Percentiles rank a stretch among this genome's conserved stretches.
Evolutionary conservation across 1,284 basidiomycete species (phyloP).

Genomic region (Pseudozyma sp.): DNA sequence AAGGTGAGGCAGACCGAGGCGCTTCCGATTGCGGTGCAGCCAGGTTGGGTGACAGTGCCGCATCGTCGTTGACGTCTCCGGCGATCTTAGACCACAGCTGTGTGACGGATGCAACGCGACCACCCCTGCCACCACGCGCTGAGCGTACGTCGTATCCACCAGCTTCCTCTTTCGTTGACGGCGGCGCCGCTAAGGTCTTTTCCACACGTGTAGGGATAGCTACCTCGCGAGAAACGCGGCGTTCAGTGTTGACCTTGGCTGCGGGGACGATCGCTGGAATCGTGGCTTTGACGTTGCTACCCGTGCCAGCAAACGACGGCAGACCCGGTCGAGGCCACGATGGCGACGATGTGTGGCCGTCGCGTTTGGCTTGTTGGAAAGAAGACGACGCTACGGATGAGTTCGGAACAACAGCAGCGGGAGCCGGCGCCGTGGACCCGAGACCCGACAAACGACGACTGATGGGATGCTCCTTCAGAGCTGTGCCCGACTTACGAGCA

Average conservation of each 20-base stretch:
- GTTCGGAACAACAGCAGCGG: slow-evolving; percentile 8
- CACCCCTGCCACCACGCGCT: slow-evolving; percentile 81
- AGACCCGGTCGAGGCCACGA: slow-evolving; percentile 45
- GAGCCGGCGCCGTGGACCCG: slow-evolving; percentile 14
- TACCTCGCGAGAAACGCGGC: slow-evolving; percentile 26
- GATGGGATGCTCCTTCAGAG: slow-evolving; percentile 52
- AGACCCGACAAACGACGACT: slow-evolving; percentile 36
- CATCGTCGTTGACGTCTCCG: slow-evolving; percentile 48
- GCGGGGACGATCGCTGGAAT: slow-evolving; percentile 1
- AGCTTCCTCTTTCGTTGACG: slow-evolving; percentile 9
- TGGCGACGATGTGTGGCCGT: slow-evolving; percentile 41
- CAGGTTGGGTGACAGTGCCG: slow-evolving; percentile 8
- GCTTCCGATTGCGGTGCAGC: slow-evolving; percentile 14
- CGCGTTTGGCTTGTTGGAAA: slow-evolving; percentile 13
- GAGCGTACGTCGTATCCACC: slow-evolving; percentile 77
- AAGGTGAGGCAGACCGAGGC: slow-evolving; percentile 30
- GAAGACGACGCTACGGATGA: slow-evolving; percentile 6
- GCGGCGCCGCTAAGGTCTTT: slow-evolving; percentile 28
- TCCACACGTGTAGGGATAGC: slow-evolving; percentile 41
- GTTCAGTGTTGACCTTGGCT: slow-evolving; percentile 11
- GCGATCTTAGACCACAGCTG: slow-evolving; percentile 75
- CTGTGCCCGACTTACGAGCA: slow-evolving; percentile 49
- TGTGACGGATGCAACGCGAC: slow-evolving; percentile 79
- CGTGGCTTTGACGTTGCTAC: background rate
- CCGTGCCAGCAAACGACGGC: slow-evolving; percentile 6